Evolutionary conservation across 495 filamentous ascomycete species (phyloP).

Genomic region (Penicillium verhagenii): DNA sequence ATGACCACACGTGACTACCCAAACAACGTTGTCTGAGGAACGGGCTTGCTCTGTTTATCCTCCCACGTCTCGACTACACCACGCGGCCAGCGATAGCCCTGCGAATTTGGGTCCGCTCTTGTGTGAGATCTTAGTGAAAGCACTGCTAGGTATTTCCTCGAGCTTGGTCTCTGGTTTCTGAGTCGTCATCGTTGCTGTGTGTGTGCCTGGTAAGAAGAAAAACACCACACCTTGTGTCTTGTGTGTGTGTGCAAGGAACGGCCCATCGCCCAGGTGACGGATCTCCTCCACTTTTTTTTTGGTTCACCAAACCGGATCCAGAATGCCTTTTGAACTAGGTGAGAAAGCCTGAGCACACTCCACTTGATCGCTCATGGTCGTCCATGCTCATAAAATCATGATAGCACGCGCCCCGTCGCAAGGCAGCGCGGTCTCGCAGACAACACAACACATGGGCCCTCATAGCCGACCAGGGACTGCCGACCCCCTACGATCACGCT

Average conservation of each 20-base stretch:
- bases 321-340: conserved; percentile 30
- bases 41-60: conserved; percentile 31
- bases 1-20: conserved; percentile 20
- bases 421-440: conserved; percentile 36
- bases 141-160: background rate
- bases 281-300: conserved; percentile 25
- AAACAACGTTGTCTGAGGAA: conserved; percentile 38
- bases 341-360: conserved; percentile 6
- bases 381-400: conserved; percentile 2
- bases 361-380: background rate
- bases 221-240: too few species aligned
- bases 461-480: conserved; percentile 47
- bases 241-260: conserved; percentile 17
- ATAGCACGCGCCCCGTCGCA: conserved; percentile 29
- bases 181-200: conserved; percentile 17
- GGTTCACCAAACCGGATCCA: conserved; percentile 16
- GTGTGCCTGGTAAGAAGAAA: conserved; percentile 8
- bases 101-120: conserved; percentile 9
- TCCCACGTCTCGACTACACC: conserved; percentile 24
- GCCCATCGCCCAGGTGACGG: conserved; percentile 34
- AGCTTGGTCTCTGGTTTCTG: conserved; percentile 5
- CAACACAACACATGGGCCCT: conserved; percentile 36
- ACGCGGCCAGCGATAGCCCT: conserved; percentile 18
- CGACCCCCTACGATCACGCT: conserved; percentile 53
- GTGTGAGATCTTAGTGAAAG: background rate